phyloP scores from a whole-genome alignment of 1,284 basidiomycete species.

The Lentinula novae-zelandiae region DNA sequence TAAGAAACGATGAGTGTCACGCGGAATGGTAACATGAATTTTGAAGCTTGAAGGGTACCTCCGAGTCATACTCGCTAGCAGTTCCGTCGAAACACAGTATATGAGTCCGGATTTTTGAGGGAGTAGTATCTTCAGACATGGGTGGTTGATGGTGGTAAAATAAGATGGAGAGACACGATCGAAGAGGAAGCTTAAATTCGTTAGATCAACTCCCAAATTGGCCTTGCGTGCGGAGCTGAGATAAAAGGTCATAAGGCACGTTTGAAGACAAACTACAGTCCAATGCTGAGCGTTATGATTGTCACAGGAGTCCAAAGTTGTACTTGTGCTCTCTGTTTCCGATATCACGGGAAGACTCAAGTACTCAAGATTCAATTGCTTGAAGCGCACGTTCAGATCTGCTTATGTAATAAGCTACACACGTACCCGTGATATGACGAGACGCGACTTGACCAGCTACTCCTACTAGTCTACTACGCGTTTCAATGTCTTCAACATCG shows the following conservation, averaged over 20 bases:
- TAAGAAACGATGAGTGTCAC: constrained; percentile 21
- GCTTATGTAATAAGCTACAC: too few species aligned
- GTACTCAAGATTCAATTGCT: background rate
- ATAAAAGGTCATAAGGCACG: background rate
- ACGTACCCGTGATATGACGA: too few species aligned
- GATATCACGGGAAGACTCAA: background rate
- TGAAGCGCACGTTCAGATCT: background rate
- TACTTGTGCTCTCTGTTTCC: too few species aligned
- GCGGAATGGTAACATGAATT: background rate
- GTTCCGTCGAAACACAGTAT: constrained; percentile 69
- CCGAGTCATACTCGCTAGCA: constrained; percentile 39
- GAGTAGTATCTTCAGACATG: constrained; percentile 1
- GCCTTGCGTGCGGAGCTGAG: background rate
- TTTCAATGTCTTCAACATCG: too few species aligned
- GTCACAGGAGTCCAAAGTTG: too few species aligned
- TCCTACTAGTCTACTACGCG: too few species aligned
- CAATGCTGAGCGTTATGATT: background rate
- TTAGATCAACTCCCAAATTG: background rate
- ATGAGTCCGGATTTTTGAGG: constrained; percentile 37
- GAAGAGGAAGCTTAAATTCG: background rate
- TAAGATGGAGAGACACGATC: background rate
- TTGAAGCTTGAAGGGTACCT: constrained; percentile 13
- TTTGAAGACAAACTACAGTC: background rate
- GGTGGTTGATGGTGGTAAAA: background rate
- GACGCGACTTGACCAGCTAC: too few species aligned